Percentiles rank a stretch among this genome's conserved stretches.
phyloP scores from a whole-genome alignment of 306 rosid species.

The Cicer pinnatifidum region DNA sequence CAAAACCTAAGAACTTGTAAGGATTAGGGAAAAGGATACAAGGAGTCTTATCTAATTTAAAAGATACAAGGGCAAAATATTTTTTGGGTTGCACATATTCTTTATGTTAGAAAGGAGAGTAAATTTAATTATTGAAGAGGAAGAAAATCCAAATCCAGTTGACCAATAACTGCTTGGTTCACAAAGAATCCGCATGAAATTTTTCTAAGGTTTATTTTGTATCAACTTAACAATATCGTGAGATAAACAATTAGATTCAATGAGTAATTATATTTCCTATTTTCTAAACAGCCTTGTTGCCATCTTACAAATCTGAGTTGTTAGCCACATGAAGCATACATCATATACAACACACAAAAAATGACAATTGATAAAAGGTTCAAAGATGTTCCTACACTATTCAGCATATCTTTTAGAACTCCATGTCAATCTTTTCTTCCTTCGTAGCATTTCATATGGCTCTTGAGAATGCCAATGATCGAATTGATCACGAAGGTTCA shows the following conservation, averaged over 20 bases:
- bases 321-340: neutral
- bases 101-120: neutral
- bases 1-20: too few relatives aligned
- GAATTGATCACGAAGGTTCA: too few relatives aligned
- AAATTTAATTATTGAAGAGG: neutral
- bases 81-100: too few relatives aligned
- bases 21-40: too few relatives aligned
- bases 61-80: too few relatives aligned
- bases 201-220: too few relatives aligned
- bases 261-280: conserved; percentile 4
- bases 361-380: neutral
- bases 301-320: neutral
- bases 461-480: too few relatives aligned
- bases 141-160: neutral
- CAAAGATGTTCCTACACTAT: neutral
- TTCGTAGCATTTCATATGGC: neutral
- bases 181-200: too few relatives aligned
- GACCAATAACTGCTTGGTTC: neutral
- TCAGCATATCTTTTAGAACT: neutral
- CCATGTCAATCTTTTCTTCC: neutral
- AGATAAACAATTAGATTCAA: neutral
- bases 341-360: neutral
- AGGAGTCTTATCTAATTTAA: too few relatives aligned
- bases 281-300: neutral
- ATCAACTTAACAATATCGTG: too few relatives aligned